These are phyloP conservation scores for Phytophthora aleatoria DNA, from an alignment of 352 stramenopile genomes.

Conservation along the genomic window DNA sequence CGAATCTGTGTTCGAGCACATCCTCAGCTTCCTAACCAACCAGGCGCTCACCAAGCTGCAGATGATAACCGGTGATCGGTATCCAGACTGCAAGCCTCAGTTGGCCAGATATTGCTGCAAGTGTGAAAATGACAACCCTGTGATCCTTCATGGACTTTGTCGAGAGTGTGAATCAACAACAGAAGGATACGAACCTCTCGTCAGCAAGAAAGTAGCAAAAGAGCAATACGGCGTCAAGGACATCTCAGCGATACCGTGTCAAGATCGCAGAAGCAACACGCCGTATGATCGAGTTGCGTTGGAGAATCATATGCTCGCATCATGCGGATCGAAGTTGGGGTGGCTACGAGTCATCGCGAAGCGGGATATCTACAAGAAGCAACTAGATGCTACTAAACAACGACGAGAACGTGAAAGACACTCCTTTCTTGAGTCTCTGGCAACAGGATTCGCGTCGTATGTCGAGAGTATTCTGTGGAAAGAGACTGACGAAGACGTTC, in stretches of 20 bases:
- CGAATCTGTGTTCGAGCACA: constrained; percentile 15
- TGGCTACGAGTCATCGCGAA: too few relatives aligned
- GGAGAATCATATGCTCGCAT: too few relatives aligned
- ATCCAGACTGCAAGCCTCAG: constrained; percentile 4
- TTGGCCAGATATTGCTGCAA: background rate
- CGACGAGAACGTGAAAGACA: background rate
- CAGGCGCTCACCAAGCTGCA: constrained; percentile 25
- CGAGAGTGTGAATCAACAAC: background rate
- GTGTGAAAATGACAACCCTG: background rate
- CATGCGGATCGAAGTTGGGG: too few relatives aligned
- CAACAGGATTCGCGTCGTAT: background rate
- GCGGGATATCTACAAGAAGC: too few relatives aligned
- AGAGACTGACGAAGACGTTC: background rate
- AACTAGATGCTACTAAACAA: too few relatives aligned
- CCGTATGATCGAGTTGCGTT: too few relatives aligned
- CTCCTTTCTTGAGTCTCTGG: background rate
- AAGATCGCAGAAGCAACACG: background rate
- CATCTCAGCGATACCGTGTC: background rate
- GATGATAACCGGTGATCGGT: constrained; percentile 8
- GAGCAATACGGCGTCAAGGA: background rate
- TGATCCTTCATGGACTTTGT: background rate
- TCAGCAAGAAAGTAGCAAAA: background rate
- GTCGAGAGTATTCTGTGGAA: background rate
- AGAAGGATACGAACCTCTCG: background rate
- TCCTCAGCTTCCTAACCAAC: constrained; percentile 22